Evolutionary conservation across 2,329 filamentous ascomycete genomes (phyloP), one percentile per base, ranked within the genome.

Genomic region (Aspergillus flavus): DNA sequence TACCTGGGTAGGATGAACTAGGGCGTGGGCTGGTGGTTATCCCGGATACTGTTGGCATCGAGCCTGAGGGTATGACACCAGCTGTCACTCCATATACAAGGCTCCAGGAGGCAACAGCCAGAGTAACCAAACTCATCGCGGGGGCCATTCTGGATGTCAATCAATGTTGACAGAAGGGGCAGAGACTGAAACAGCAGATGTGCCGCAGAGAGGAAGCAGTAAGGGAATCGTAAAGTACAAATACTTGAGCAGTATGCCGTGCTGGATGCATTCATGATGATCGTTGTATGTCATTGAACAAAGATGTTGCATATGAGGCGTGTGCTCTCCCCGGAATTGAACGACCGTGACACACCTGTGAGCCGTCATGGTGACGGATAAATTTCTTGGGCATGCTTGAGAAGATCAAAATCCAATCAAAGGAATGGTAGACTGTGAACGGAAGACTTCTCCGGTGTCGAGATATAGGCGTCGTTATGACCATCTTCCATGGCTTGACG

Each of bases 231-330:
- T 16, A 12, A 41, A 39, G 52, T 48, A 39, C 30, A 55, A n/a
- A 39, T 23, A 36, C 32, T 39, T 55, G 52, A 36, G 23, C 34
- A 36, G 12, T 34, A 19, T n/a, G 12, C 16, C 32, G 11, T 55
- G 52, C n/a, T 55, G 39, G 52, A 36, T 55, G 32, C 21, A 19
- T 19, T 55, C 52, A 55, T 55, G 52, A 55, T 55, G 52, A 26
- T 23, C 2, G 12, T 5, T 12, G 21, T 53, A 21, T 54, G 52
- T 54, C 52, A 36, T 54, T 23, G 19, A 54, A 21, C 32, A 9
- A 55, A 32, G 26, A 32, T 2, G 19, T 52, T 32, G 48, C 48
- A 21, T 34, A 30, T 23, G 28, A 50, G 46, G 34, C 23, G 45
- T 28, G 26, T 16, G 19, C 23, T 32, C 48, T 32, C 6, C 4